Evolutionary conservation across 208 protist species (phyloP), one percentile per base, ranked within the genome.

Genomic region (Crithidia expoeki): DNA sequence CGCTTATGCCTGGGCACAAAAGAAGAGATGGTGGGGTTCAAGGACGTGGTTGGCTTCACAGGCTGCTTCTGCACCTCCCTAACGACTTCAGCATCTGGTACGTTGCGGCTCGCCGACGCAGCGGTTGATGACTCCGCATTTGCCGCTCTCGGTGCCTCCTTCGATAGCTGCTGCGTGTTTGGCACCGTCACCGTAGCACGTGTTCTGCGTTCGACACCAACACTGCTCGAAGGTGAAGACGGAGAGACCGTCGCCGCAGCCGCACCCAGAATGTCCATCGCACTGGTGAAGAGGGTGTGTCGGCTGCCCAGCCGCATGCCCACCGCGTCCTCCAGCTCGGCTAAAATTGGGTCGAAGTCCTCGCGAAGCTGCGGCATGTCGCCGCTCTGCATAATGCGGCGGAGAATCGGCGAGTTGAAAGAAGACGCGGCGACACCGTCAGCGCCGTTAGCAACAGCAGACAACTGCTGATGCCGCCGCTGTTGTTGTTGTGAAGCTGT

Each of bases 221-320:
- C 30, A 17, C 5, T 57, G 3, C 7, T 25, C 5, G 49, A 53
- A 7, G 49, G 7, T 7, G 65, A 0, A 60, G 66, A 44, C 16
- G 66, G 2, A 38, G 33, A 25, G 5, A 58, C 33, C 36, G 62
- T 47, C 17, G 61, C 56, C 21, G 63, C 59, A 0, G 70, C 52
- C 2, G 56, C 49, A 16, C 53, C 57, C 12, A 95, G 47, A 50
- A 93, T 78, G 42, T 93, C 85, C 4, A 92, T 68, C 1, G 87
- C 77, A 46, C 76, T 84, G 2, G 90, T 91, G 70, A 95, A 95
- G 52, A 95, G 85, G 12, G 87, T 85, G 71, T 95, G 90, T 34
- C 90, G 85, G 58, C 86, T 93, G 49, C 90, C 90, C 12, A 96
- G 80, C 51, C 86, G 86, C 86, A 94, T 92, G 21, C 90, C 90